Evolutionary conservation across 768 basidiomycete species (phyloP).

Genomic region (Leccinum subgranulosum): DNA sequence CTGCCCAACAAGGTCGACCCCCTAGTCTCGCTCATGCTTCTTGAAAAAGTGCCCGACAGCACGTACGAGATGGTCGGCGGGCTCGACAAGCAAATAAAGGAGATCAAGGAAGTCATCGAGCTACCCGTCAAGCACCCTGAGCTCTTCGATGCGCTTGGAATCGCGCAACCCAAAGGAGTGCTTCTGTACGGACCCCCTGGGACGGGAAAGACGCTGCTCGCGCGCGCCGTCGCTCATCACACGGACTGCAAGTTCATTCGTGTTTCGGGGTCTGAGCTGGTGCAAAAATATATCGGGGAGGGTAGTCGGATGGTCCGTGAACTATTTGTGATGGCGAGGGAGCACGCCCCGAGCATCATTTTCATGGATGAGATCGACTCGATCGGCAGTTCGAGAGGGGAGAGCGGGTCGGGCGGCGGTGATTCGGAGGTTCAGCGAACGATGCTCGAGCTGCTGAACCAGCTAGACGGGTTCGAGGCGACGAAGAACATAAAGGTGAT

Average conservation of each 20-base stretch:
- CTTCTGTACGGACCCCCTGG: not conserved
- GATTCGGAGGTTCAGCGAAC: conserved; percentile 66
- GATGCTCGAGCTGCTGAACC: not conserved
- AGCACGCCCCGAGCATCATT: conserved; percentile 97
- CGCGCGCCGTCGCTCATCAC: conserved; percentile 89
- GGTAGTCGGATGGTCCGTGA: conserved; percentile 90
- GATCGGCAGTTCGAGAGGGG: conserved; percentile 90
- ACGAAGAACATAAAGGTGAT: not conserved
- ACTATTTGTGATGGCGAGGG: conserved; percentile 96
- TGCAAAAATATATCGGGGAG: not conserved
- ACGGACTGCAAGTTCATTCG: conserved; percentile 86
- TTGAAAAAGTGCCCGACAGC: conserved; percentile 98
- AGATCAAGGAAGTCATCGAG: conserved; percentile 99
- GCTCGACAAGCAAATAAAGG: conserved; percentile 96
- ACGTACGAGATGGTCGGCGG: conserved; percentile 99
- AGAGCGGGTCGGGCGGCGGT: conserved; percentile 71
- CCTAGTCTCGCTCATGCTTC: conserved; percentile 99
- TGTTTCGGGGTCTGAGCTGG: not conserved
- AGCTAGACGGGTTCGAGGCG: not conserved
- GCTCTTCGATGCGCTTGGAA: conserved; percentile 88
- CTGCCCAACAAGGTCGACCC: conserved; percentile 98
- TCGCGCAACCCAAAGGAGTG: not conserved
- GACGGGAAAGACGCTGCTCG: not conserved
- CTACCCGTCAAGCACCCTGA: conserved; percentile 97
- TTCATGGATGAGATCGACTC: conserved; percentile 99